These are phyloP conservation scores for Thalia dealbata DNA, from an alignment of 176 grass and related monocot species.

Conservation along the genomic window DNA sequence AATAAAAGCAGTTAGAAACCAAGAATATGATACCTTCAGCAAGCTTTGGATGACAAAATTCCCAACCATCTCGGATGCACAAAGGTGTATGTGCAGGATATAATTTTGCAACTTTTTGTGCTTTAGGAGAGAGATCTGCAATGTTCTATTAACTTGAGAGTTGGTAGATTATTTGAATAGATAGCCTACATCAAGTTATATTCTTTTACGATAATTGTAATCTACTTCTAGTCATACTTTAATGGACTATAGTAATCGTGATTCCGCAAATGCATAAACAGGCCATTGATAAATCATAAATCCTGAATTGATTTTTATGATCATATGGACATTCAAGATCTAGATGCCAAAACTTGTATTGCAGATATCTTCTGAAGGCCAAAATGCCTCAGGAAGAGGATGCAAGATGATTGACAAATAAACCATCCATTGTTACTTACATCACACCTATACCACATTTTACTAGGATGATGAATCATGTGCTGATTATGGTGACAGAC, in stretches of 20 bases:
- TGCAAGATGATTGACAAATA: background rate
- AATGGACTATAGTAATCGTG: no score
- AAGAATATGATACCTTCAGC: slow-evolving; percentile 55
- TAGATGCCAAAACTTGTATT: background rate
- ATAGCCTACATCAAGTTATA: no score
- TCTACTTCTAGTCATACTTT: no score
- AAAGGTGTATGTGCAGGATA: slow-evolving; percentile 92
- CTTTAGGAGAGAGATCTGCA: slow-evolving; percentile 66
- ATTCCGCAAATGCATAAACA: background rate
- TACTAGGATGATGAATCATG: no score
- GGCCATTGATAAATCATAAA: background rate
- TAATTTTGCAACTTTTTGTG: slow-evolving; percentile 50
- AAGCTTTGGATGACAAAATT: slow-evolving; percentile 54
- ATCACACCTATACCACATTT: no score
- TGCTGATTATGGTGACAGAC: background rate
- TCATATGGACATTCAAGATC: background rate
- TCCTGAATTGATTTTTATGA: background rate
- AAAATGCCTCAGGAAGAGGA: background rate
- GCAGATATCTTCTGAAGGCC: background rate
- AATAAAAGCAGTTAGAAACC: slow-evolving; percentile 14
- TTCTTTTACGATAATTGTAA: no score
- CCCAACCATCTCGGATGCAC: slow-evolving; percentile 92
- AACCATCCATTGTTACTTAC: no score
- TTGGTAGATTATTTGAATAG: background rate
- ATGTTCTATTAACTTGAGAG: background rate